These are phyloP conservation scores for Hypomontagnella monticulosa DNA, from an alignment of 495 filamentous ascomycete genomes.

Conservation along the genomic window DNA sequence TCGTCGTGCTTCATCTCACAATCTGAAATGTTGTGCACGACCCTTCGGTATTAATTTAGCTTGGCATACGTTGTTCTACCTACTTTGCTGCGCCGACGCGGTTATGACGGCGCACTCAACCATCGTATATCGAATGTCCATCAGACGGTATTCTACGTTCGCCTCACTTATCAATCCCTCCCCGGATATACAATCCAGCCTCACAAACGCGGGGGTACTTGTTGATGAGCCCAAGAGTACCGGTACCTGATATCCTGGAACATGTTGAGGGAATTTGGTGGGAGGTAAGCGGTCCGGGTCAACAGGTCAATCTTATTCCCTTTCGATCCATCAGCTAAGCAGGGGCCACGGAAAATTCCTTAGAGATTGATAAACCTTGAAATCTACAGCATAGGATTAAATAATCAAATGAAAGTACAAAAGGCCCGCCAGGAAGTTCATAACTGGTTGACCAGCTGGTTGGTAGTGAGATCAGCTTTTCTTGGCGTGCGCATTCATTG, in stretches of 20 bases:
- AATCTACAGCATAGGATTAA: no score
- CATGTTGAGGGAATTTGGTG: neutral
- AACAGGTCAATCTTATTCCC: neutral
- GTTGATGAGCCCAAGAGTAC: neutral
- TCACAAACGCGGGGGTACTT: no score
- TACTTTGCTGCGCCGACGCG: neutral
- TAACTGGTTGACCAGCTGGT: no score
- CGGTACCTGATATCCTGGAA: neutral
- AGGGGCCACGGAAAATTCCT: neutral
- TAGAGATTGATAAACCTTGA: neutral
- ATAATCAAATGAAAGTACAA: no score
- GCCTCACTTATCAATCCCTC: no score
- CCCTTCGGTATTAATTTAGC: neutral
- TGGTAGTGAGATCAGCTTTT: no score
- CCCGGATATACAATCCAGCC: no score
- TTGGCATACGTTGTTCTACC: slow-evolving; percentile 24
- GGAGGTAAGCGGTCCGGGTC: neutral
- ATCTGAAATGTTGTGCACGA: slow-evolving; percentile 12
- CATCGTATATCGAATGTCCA: neutral
- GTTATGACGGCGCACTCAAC: neutral
- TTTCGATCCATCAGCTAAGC: neutral
- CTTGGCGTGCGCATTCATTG: no score
- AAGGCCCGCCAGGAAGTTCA: no score
- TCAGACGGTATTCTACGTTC: no score
- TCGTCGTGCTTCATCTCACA: slow-evolving; percentile 17